A percentile compares a stretch with the other conserved stretches of the same genome.
Conservation (phyloP, 768 basidiomycete species). For the Amanita polypyramis region DNA sequence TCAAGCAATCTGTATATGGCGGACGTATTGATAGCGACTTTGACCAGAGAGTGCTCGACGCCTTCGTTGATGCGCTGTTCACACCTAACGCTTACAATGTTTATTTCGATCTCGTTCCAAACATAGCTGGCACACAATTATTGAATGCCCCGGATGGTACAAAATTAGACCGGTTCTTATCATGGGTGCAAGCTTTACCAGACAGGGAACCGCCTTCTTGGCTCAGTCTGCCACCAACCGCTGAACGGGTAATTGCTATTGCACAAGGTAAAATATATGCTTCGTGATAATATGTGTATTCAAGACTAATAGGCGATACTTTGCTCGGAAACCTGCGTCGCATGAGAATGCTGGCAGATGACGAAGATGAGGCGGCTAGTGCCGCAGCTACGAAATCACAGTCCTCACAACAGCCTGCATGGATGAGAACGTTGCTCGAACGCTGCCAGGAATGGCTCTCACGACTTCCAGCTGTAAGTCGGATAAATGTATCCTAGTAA, state of each 20-base stretch:
- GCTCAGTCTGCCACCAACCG: slow-evolving; percentile 87
- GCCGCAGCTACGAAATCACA: slow-evolving; percentile 50
- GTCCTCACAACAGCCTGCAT: slow-evolving; percentile 74
- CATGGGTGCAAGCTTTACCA: slow-evolving; percentile 83
- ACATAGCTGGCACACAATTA: slow-evolving; percentile 40
- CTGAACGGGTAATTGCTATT: slow-evolving; percentile 85
- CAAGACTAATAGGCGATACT: slow-evolving; percentile 48
- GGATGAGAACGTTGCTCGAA: slow-evolving; percentile 84
- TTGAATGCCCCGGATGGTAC: slow-evolving; percentile 84
- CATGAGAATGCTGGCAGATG: slow-evolving; percentile 84
- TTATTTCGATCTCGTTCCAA: slow-evolving; percentile 82
- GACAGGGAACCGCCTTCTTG: slow-evolving; percentile 92
- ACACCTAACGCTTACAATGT: slow-evolving; percentile 84
- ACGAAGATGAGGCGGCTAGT: slow-evolving; percentile 59
- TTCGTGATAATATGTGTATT: neutral
- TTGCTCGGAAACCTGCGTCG: slow-evolving; percentile 82
- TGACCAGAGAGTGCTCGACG: slow-evolving; percentile 86
- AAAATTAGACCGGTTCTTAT: slow-evolving; percentile 81
- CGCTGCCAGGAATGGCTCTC: slow-evolving; percentile 80
- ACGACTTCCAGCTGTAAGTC: slow-evolving; percentile 61
- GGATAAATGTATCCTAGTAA: neutral
- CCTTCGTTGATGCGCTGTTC: slow-evolving; percentile 89
- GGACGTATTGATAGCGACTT: slow-evolving; percentile 92
- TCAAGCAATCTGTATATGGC: slow-evolving; percentile 96
- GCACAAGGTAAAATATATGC: slow-evolving; percentile 59